These are phyloP conservation scores for Trametes versicolor DNA, from an alignment of 1,284 basidiomycete genomes.

Conservation along the genomic window DNA sequence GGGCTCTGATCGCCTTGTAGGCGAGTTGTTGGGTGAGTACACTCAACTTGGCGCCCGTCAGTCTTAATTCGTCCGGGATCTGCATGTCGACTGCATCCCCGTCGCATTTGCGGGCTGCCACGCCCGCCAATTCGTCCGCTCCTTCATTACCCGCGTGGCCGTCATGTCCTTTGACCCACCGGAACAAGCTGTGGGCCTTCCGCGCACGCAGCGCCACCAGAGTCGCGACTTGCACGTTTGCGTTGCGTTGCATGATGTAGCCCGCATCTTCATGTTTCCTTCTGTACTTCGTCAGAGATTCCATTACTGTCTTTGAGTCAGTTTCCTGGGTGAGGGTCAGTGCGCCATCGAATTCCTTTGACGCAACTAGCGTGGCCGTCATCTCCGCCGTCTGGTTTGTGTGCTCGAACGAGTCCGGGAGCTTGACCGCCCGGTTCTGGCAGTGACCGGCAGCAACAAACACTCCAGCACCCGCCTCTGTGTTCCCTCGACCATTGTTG, in stretches of 20 bases:
- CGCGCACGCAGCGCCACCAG: neutral
- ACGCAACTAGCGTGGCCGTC: neutral
- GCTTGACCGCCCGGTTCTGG: neutral
- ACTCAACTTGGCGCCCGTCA: too few relatives aligned
- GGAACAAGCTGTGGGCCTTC: neutral
- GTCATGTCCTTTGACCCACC: slow-evolving; percentile 2
- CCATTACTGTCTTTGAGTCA: neutral
- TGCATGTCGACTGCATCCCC: too few relatives aligned
- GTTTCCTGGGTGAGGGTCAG: neutral
- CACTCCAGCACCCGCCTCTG: neutral
- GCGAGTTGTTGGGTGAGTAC: too few relatives aligned
- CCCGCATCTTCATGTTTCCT: neutral
- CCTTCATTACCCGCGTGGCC: neutral
- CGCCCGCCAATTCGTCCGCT: neutral
- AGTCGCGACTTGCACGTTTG: neutral
- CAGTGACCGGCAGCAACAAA: neutral
- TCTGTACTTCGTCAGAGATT: neutral
- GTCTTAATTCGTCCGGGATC: too few relatives aligned
- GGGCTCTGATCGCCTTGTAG: too few relatives aligned
- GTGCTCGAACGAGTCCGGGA: neutral
- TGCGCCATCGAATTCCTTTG: neutral
- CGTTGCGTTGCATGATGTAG: neutral
- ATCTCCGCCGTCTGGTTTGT: neutral
- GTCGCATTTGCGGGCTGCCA: too few relatives aligned
- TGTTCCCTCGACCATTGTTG: neutral